phyloP scores from a whole-genome alignment of 352 stramenopile genomes.

The Globisporangium yorkense region DNA sequence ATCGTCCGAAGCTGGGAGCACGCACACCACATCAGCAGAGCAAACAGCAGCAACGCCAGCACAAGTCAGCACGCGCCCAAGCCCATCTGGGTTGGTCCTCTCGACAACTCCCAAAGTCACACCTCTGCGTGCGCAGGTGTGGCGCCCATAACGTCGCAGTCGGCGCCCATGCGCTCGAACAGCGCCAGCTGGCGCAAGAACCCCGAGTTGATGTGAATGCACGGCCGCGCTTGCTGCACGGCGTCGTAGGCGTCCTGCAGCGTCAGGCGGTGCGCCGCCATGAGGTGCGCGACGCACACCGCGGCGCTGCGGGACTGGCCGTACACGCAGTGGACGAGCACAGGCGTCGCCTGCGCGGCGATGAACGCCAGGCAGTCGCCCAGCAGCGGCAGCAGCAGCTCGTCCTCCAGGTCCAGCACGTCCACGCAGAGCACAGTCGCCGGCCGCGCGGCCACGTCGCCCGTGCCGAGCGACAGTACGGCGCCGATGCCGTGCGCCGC shows the following conservation, averaged over 20 bases:
- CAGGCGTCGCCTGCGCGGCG: conserved; percentile 1
- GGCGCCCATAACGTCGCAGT: conserved; percentile 29
- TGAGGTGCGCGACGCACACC: conserved; percentile 73
- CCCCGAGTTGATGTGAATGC: conserved; percentile 73
- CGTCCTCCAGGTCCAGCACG: conserved; percentile 73
- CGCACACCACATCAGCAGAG: not conserved
- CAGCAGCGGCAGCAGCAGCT: conserved; percentile 65
- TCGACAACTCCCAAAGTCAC: no score
- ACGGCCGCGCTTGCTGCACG: conserved; percentile 55
- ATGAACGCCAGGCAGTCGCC: conserved; percentile 30
- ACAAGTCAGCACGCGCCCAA: not conserved
- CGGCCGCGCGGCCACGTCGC: conserved; percentile 27
- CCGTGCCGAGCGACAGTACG: conserved; percentile 58
- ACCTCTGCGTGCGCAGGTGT: conserved; percentile 56
- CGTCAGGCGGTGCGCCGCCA: conserved; percentile 33
- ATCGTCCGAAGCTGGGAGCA: conserved; percentile 44
- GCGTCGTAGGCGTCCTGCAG: conserved; percentile 46
- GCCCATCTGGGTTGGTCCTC: no score
- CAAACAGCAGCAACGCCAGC: not conserved
- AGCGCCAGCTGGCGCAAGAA: conserved; percentile 70
- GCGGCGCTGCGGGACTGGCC: conserved; percentile 71
- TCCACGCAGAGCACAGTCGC: conserved; percentile 44
- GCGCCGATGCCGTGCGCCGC: conserved; percentile 31
- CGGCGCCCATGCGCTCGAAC: conserved; percentile 52
- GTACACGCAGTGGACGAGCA: conserved; percentile 77